Evolutionary conservation across 176 grass and related monocot genomes (phyloP), one percentile per base, ranked within the genome.

Genomic region (Miscanthus lutarioriparius): DNA sequence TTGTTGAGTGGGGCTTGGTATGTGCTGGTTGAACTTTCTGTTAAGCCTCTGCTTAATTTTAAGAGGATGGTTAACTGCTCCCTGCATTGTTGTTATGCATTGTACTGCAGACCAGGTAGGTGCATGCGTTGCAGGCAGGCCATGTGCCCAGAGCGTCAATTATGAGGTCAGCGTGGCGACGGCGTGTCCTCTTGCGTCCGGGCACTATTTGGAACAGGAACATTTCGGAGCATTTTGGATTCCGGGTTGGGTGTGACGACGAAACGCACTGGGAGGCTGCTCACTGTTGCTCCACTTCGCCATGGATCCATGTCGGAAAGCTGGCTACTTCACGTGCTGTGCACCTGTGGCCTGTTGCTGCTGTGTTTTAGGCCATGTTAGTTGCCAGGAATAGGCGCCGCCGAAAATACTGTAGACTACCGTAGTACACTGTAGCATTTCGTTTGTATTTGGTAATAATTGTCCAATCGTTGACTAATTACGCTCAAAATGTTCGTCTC

Each of bases 81-180:
- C 84, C 13, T 32, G n/a, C 64, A 37, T 62, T 63, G 20, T 5
- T 79, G 66, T 47, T 23, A 17, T 36, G 12, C 8, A 37, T 26
- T 33, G 27, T 33, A 48, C 14, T 49, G 27, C 8, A 39, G 67
- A 28, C 32, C 40, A 51, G 11, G 54, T 20, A 8, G 10, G 12
- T 35, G 14, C 48, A 6, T 68, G 10, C 19, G 25, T 8, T 27
- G 70, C 70, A 45, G 40, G 40, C 70, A 45, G 26, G 14, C 56
- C 84, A 86, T 54, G 84, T 86, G 84, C 68, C 16, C 14, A 23
- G 41, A 62, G 30, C 9, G 54, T n/a, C 15, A 80, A 65, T 62
- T 80, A 51, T 80, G 67, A 27, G 44, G 76, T 80, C 76, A 49
- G 67, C 19, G 12, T 49, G 27, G 30, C 13, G 64, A 69, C 41